Evolutionary conservation across 2,329 filamentous ascomycete genomes (phyloP).

Genomic region (Rhynchosporium graminicola): DNA sequence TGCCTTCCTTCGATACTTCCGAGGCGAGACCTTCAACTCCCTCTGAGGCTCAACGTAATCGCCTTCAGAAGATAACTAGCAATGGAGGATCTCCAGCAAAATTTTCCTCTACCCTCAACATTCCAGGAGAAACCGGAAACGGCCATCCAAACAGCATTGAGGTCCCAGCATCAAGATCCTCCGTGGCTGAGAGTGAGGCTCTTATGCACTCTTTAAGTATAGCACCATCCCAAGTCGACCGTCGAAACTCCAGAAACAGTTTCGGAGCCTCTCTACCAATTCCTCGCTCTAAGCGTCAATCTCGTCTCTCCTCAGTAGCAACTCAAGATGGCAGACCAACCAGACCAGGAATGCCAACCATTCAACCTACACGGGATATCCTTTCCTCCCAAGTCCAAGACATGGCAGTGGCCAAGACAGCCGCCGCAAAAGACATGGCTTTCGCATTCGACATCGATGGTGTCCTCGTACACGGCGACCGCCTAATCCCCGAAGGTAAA

Average conservation of each 20-base stretch:
- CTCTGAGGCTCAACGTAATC: slow-evolving; percentile 17
- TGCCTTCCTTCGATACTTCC: slow-evolving; percentile 61
- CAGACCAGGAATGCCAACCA: slow-evolving; percentile 58
- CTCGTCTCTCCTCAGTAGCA: slow-evolving; percentile 64
- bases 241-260: slow-evolving; percentile 71
- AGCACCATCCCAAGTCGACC: slow-evolving; percentile 66
- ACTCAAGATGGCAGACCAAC: slow-evolving; percentile 48
- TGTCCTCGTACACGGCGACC: slow-evolving; percentile 72
- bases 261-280: slow-evolving; percentile 74
- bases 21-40: slow-evolving; percentile 36
- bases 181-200: slow-evolving; percentile 65
- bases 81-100: slow-evolving; percentile 28
- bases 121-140: slow-evolving; percentile 46
- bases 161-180: slow-evolving; percentile 67
- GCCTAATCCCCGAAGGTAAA: slow-evolving; percentile 67
- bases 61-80: slow-evolving; percentile 32
- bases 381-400: slow-evolving; percentile 71
- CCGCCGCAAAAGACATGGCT: slow-evolving; percentile 74
- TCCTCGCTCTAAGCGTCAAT: slow-evolving; percentile 68
- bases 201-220: slow-evolving; percentile 75
- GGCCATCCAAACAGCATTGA: slow-evolving; percentile 54
- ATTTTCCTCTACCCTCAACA: slow-evolving; percentile 38
- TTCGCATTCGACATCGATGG: slow-evolving; percentile 80
- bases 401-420: slow-evolving; percentile 64
- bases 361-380: slow-evolving; percentile 65